phyloP scores from a whole-genome alignment of 768 basidiomycete genomes.

The Lentinula lateritia region DNA sequence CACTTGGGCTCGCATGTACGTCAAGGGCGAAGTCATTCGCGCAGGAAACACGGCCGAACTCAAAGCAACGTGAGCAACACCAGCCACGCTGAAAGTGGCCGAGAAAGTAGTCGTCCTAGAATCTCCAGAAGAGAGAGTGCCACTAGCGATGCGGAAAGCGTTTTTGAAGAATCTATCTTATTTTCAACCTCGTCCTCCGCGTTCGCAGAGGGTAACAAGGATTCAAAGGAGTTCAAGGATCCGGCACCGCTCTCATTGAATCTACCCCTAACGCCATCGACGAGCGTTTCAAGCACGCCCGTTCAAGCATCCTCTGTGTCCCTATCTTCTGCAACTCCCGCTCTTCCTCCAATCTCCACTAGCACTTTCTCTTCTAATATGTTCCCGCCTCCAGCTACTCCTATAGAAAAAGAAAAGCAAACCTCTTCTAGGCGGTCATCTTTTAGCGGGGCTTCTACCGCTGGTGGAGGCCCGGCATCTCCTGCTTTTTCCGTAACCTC shows the following conservation, averaged over 20 bases:
- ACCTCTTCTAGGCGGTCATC: slow-evolving; percentile 61
- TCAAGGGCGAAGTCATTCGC: slow-evolving; percentile 5
- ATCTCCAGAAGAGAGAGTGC: slow-evolving; percentile 68
- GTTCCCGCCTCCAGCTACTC: slow-evolving; percentile 54
- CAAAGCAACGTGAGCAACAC: slow-evolving; percentile 12
- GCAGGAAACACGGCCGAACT: slow-evolving; percentile 8
- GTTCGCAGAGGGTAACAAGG: slow-evolving; percentile 46
- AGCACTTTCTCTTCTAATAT: slow-evolving; percentile 23
- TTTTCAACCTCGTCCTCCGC: slow-evolving; percentile 24
- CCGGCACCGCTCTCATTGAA: slow-evolving; percentile 20
- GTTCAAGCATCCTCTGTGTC: slow-evolving; percentile 25
- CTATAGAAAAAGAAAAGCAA: slow-evolving; percentile 54
- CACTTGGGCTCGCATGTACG: neutral
- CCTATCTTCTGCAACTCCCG: slow-evolving; percentile 9
- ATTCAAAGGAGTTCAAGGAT: slow-evolving; percentile 12
- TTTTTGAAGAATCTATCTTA: slow-evolving; percentile 1
- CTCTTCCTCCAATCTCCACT: slow-evolving; percentile 1
- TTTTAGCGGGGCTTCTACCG: slow-evolving; percentile 70
- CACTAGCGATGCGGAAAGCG: slow-evolving; percentile 63
- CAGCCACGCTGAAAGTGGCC: slow-evolving; percentile 4
- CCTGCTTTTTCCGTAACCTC: slow-evolving; percentile 38
- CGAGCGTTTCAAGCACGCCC: slow-evolving; percentile 67
- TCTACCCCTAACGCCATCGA: slow-evolving; percentile 54
- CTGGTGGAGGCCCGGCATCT: slow-evolving; percentile 47
- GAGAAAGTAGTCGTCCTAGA: slow-evolving; percentile 40